Conservation (phyloP, 108 stramenopile genomes). For the Aurantiochytrium sp. region DNA sequence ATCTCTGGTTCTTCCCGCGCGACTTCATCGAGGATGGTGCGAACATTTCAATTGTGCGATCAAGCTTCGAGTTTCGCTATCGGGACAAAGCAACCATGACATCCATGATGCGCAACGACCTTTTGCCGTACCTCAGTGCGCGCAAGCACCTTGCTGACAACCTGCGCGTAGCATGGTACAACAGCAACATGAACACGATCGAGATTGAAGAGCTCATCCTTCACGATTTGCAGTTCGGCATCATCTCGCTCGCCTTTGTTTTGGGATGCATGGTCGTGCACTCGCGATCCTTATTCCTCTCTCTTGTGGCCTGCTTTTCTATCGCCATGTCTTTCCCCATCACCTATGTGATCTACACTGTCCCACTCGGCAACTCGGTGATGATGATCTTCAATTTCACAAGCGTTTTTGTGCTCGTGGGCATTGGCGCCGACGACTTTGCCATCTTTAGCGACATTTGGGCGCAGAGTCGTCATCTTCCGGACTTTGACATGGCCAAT, state of each 20-base stretch:
- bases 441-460: background rate
- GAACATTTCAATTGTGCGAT: background rate
- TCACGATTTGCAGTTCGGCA: background rate
- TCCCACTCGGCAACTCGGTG: background rate
- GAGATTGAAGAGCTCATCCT: background rate
- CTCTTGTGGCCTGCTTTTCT: background rate
- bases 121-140: background rate
- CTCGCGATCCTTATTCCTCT: background rate
- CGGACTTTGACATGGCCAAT: background rate
- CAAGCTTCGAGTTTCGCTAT: background rate
- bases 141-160: background rate
- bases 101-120: background rate
- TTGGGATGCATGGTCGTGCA: background rate
- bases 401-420: background rate
- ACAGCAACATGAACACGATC: background rate
- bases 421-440: conserved; percentile 11
- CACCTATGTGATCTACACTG: background rate
- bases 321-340: background rate
- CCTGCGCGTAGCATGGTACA: background rate
- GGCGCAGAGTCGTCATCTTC: background rate
- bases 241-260: background rate
- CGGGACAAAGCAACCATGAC: background rate
- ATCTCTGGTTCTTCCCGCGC: background rate
- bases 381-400: conserved; percentile 15
- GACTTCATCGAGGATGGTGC: background rate